Base-by-base conservation (phyloP, 192 early-diverging fungal genomes). In the Backusella mclennaniae region DNA sequence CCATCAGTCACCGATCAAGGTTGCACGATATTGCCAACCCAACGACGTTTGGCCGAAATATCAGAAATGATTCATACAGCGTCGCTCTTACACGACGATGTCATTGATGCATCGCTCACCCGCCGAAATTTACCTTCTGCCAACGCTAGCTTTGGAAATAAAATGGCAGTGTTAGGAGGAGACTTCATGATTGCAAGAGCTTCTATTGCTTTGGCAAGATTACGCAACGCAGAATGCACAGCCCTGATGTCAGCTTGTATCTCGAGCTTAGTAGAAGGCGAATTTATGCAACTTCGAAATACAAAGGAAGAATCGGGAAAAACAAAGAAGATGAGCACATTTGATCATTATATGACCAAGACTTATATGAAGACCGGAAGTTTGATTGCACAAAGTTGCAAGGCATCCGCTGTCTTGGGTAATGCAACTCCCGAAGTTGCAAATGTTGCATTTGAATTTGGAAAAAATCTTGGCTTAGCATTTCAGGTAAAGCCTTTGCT, bases 51-150 rank as follows among this genome's bases (percentile, higher is more conserved):
- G 63, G 96, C 96, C 6, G 97, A 99, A 83, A 98, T 99, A 70
- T 94, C 94, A 0, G 97, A 99, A 83, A 96, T 99, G 93, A 99
- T 99, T 78, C 96, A 99, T 79, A 99, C 96, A 4, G 94, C 97
- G 14, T 95, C 96, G 4, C 83, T 99, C 11, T 84, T 99, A 9
- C 97, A 99, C 81, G 95, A 99, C 84, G 97, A 99, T 80, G 93
- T 96, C 17, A 92, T 96, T 69, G 82, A 84, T 69, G 80, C 85
- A 19, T 88, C 94, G 0, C 85, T 91, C 52, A 91, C 88, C 5
- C 92, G 96, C 36, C 90, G 96, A 17, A 87, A 89, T 29, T 73
- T 92, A 70, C 85, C 93, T 9, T 93, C 94, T 12, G 94, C 93
- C 11, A 96, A 97, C 73, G 89, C 90, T 73, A 89, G 86, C 80